A percentile compares a stretch with the other conserved stretches of the same genome.
Conservation (phyloP, 2,329 filamentous ascomycete species). For the Blastomyces emzantsi region DNA sequence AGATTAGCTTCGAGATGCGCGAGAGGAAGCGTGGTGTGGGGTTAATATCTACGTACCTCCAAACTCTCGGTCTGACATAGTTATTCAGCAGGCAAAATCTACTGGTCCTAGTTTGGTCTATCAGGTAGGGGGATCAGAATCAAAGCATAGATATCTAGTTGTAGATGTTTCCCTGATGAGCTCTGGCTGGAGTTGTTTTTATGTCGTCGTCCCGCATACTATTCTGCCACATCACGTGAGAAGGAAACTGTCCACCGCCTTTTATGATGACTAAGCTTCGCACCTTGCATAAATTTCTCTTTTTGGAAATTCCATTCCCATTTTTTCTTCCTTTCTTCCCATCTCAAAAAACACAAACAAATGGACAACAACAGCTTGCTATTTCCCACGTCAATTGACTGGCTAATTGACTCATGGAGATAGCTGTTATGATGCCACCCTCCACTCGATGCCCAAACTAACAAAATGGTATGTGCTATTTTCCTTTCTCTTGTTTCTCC, state of each 20-base stretch:
- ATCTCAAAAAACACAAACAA: not conserved
- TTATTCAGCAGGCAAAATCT: conserved; percentile 10
- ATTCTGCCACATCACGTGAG: conserved; percentile 4
- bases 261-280: not conserved
- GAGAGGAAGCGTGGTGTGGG: not conserved
- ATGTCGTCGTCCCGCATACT: not conserved
- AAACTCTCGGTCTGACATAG: conserved; percentile 50
- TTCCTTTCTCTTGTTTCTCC: conserved; percentile 12
- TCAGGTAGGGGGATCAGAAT: not conserved
- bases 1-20: conserved; percentile 8
- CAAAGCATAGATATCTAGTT: not conserved
- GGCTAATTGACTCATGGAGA: not conserved
- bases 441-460: not conserved
- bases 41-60: conserved; percentile 32
- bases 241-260: not conserved
- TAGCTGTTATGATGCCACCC: not conserved
- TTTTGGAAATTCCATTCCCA: not conserved
- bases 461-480: conserved; percentile 8
- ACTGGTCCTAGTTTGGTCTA: too few species aligned
- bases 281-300: conserved; percentile 1
- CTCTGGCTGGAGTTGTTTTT: not conserved
- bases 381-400: conserved; percentile 1
- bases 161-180: not conserved
- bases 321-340: not conserved
- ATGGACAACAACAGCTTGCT: not conserved